Conservation (phyloP, 768 basidiomycete species). For the Sporobolomyces roseus region DNA sequence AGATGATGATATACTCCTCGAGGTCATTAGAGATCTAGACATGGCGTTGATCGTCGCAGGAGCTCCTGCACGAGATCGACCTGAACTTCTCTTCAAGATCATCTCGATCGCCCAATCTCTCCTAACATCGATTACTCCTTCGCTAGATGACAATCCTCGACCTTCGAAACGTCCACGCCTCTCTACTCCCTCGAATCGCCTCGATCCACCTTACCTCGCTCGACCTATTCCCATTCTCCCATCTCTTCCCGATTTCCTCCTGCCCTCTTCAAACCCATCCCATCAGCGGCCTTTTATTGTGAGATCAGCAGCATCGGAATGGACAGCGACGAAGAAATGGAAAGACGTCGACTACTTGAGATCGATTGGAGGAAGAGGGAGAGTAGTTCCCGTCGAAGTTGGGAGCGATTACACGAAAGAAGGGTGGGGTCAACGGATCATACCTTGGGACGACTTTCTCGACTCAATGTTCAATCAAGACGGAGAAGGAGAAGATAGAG, state of each 20-base stretch:
- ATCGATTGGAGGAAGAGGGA: constrained; percentile 67
- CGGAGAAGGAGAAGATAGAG: background rate
- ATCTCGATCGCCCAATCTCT: constrained; percentile 61
- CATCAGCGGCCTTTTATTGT: constrained; percentile 67
- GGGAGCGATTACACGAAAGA: constrained; percentile 74
- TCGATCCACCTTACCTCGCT: constrained; percentile 30
- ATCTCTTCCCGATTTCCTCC: constrained; percentile 56
- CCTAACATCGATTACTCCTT: background rate
- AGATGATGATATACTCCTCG: constrained; percentile 31
- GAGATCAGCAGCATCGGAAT: constrained; percentile 57
- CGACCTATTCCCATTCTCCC: constrained; percentile 46
- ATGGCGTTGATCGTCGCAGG: constrained; percentile 79
- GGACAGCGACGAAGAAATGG: constrained; percentile 84
- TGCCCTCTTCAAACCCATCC: constrained; percentile 54
- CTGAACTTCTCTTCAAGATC: constrained; percentile 62
- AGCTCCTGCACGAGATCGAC: constrained; percentile 60
- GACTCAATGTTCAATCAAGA: constrained; percentile 42
- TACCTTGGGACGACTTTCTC: constrained; percentile 75
- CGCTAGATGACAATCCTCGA: background rate
- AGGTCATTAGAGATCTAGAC: constrained; percentile 61
- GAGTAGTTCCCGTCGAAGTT: constrained; percentile 85
- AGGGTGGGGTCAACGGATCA: constrained; percentile 75
- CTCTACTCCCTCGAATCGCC: constrained; percentile 19
- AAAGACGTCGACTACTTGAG: constrained; percentile 64
- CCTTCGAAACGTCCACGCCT: constrained; percentile 16